These are phyloP conservation scores for Monosporascus sp. DNA, from an alignment of 2,329 filamentous ascomycete species.

Conservation along the genomic window DNA sequence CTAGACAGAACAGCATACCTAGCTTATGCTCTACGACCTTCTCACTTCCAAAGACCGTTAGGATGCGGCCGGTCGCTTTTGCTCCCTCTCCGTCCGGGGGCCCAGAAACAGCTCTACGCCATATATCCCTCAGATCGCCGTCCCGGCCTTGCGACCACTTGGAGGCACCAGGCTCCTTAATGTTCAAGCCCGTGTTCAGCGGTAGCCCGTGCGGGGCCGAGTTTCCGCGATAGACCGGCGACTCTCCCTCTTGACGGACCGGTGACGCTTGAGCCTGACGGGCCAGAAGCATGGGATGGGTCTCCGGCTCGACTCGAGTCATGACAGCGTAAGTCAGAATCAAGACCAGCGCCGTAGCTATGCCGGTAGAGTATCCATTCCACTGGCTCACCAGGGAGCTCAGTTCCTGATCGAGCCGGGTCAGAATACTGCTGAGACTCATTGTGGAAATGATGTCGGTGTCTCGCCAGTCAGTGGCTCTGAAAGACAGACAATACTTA, in stretches of 20 bases:
- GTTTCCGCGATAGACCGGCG: constrained; percentile 78
- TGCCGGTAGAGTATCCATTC: constrained; percentile 72
- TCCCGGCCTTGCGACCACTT: constrained; percentile 81
- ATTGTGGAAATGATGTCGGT: constrained; percentile 15
- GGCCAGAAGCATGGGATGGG: constrained; percentile 84
- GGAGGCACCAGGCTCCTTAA: constrained; percentile 73
- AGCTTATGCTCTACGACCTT: constrained; percentile 68
- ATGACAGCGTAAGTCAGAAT: constrained; percentile 68
- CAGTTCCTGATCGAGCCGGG: constrained; percentile 67
- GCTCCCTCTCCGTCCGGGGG: constrained; percentile 58
- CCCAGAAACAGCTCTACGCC: constrained; percentile 68
- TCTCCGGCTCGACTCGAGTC: constrained; percentile 75
- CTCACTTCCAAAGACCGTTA: constrained; percentile 75
- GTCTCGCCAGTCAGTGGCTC: not conserved
- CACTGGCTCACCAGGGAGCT: constrained; percentile 70
- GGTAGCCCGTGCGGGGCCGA: constrained; percentile 82
- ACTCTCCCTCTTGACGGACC: constrained; percentile 79
- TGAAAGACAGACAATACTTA: not conserved
- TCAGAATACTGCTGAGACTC: constrained; percentile 50
- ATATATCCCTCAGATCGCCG: constrained; percentile 88
- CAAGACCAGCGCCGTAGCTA: constrained; percentile 61
- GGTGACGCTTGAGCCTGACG: constrained; percentile 75
- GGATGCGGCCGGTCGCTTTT: constrained; percentile 62
- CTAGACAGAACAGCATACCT: constrained; percentile 34
- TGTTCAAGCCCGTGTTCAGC: constrained; percentile 70